Evolutionary conservation across 306 rosid genomes (phyloP), one percentile per base, ranked within the genome.

Genomic region (Ammopiptanthus mongolicus): DNA sequence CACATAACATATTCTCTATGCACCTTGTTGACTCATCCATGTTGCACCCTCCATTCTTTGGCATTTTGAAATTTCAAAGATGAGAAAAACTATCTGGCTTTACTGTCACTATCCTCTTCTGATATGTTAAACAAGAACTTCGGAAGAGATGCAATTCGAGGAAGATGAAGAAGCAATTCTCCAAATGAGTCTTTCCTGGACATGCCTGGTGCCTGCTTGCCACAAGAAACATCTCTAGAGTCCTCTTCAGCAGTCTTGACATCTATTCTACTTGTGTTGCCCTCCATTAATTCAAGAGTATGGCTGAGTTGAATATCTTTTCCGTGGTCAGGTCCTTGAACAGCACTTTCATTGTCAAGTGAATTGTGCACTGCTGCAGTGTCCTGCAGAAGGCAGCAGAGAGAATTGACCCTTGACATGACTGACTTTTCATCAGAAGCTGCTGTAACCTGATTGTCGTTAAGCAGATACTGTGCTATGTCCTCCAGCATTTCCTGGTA

Each of bases 401-500:
- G 90, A 73, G 97, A 92, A 80, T 92, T 84, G 82, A 92, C 97
- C 85, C 97, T 87, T 74, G 96, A 71, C 96, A 92, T 92, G 44
- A 92, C 87, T 69, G 92, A 92, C 63, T 88, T 87, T 81, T 92
- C 97, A 68, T 92, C 97, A 10, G 96, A 87, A 52, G 85, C 73
- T 0, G 88, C 75, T 34, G 88, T 52, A 31, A 71, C 84, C 78
- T 90, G 96, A 42, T 82, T 88, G 86, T 92, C 97, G 28, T 39
- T 90, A 44, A 92, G 91, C 60, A 92, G 83, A 84, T 86, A 82
- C 55, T 90, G 92, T 5, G 94, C 82, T 81, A 92, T 79, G 75
- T 86, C 94, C 68, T 90, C 92, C 4, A 92, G 87, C 36, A 92
- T 84, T 57, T 84, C 94, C 39, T 81, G 79, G 83, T 56, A 84